Percentiles rank a stretch among this genome's conserved stretches.
Evolutionary conservation across 78 protist genomes (phyloP).

Genomic region (Emiliania huxleyi): DNA sequence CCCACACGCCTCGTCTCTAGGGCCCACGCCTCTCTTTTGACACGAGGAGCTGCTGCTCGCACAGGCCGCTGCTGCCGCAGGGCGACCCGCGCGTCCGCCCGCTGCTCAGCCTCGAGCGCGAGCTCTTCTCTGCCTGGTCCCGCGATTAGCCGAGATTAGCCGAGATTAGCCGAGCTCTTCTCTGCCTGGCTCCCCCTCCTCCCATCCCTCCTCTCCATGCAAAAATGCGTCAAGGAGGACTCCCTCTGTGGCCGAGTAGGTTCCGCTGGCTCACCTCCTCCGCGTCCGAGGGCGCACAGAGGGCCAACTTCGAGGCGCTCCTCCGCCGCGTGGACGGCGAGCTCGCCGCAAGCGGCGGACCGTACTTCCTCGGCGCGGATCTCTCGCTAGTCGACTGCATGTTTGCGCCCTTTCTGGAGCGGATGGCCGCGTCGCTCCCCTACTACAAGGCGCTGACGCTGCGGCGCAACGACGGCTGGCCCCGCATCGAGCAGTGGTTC

Average conservation of each 20-base stretch:
- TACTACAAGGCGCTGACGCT: slow-evolving; percentile 41
- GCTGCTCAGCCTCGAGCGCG: background rate
- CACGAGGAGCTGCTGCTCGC: background rate
- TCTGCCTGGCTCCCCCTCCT: too few species aligned
- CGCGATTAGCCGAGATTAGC: too few species aligned
- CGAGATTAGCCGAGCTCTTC: too few species aligned
- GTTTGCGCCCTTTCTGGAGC: slow-evolving; percentile 47
- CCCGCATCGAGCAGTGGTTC: background rate
- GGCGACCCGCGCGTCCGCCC: background rate
- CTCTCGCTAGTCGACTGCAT: background rate
- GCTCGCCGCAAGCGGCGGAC: background rate
- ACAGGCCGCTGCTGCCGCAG: background rate
- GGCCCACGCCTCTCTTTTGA: too few species aligned
- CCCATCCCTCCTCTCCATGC: too few species aligned
- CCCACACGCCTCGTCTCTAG: too few species aligned
- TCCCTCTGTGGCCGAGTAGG: too few species aligned
- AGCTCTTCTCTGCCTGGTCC: background rate
- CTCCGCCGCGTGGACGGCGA: background rate
- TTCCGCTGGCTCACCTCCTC: background rate
- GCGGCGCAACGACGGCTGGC: slow-evolving; percentile 1
- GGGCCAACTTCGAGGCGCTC: background rate
- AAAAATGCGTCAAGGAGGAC: too few species aligned
- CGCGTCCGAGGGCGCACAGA: background rate
- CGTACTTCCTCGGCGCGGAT: slow-evolving; percentile 33
- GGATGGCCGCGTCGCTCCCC: slow-evolving; percentile 28